Conservation (phyloP, 257 asterid species). For the Rhazya stricta region DNA sequence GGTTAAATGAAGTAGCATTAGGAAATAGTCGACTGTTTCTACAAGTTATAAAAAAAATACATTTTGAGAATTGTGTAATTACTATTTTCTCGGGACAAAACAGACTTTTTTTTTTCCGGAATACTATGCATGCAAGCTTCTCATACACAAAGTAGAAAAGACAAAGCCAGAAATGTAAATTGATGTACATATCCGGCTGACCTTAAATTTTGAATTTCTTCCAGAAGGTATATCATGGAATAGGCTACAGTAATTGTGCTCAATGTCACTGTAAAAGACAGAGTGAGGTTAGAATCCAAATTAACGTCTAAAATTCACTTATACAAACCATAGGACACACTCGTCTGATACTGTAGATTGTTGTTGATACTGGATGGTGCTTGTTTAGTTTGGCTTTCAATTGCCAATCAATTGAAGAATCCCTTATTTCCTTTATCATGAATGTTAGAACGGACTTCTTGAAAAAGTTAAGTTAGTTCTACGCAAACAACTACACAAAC, state of each 20-base stretch:
- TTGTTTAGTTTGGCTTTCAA: not conserved
- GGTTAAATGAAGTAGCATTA: slow-evolving; percentile 1
- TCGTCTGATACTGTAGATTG: not conserved
- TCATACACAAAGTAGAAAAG: not conserved
- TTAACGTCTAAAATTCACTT: not conserved
- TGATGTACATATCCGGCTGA: slow-evolving; percentile 20
- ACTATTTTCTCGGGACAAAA: not conserved
- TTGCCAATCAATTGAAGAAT: not conserved
- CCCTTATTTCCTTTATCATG: not conserved
- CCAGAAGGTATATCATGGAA: slow-evolving; percentile 86
- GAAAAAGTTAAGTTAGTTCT: not conserved
- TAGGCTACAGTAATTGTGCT: slow-evolving; percentile 65
- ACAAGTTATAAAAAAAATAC: not conserved
- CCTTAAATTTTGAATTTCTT: slow-evolving; percentile 84
- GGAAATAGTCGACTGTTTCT: not conserved
- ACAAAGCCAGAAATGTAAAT: not conserved
- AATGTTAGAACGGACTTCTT: not conserved
- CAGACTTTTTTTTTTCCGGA: not conserved
- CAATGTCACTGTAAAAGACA: slow-evolving; percentile 57
- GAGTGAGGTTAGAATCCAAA: not conserved
- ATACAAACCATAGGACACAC: not conserved
- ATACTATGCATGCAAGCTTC: not conserved
- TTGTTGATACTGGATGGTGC: too few species aligned
- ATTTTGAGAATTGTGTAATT: not conserved
- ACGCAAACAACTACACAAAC: not conserved